phyloP scores from a whole-genome alignment of 176 grass and related monocot species.

The Bolboschoenus planiculmis region DNA sequence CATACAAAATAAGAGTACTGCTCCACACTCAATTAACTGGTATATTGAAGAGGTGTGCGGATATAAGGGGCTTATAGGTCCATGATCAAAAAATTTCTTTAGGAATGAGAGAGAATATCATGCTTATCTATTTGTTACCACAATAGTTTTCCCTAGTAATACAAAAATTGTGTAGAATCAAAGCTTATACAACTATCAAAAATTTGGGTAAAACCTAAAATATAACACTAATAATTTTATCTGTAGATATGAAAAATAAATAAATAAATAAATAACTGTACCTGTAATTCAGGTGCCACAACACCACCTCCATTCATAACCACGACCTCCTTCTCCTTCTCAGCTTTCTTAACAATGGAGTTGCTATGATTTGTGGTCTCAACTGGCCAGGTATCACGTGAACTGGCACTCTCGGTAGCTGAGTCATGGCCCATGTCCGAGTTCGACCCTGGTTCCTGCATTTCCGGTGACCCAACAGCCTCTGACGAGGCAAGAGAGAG shows the following conservation, averaged over 20 bases:
- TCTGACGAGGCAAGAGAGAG: conserved; percentile 71
- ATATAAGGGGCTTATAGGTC: not conserved
- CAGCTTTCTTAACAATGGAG: conserved; percentile 24
- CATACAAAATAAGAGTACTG: not conserved
- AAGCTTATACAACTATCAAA: not conserved
- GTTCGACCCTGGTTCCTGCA: conserved; percentile 54
- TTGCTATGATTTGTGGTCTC: conserved; percentile 43
- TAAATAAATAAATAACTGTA: not conserved
- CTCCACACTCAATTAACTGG: not conserved
- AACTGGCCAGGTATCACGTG: conserved; percentile 46
- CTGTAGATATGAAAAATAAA: not conserved
- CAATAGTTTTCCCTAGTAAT: not conserved
- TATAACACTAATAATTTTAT: not conserved
- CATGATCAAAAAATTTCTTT: not conserved
- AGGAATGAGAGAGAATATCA: not conserved
- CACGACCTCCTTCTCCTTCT: conserved; percentile 45
- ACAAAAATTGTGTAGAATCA: not conserved
- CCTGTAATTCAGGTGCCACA: conserved; percentile 15
- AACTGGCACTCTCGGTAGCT: conserved; percentile 65
- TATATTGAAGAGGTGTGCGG: not conserved
- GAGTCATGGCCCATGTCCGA: conserved; percentile 62
- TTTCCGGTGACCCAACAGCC: conserved; percentile 45
- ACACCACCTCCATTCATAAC: conserved; percentile 21
- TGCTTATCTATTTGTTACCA: not conserved
- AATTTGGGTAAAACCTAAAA: not conserved